These are phyloP conservation scores for Beauveria scarabaeidicola DNA, from an alignment of 2,329 filamentous ascomycete genomes.

Conservation along the genomic window DNA sequence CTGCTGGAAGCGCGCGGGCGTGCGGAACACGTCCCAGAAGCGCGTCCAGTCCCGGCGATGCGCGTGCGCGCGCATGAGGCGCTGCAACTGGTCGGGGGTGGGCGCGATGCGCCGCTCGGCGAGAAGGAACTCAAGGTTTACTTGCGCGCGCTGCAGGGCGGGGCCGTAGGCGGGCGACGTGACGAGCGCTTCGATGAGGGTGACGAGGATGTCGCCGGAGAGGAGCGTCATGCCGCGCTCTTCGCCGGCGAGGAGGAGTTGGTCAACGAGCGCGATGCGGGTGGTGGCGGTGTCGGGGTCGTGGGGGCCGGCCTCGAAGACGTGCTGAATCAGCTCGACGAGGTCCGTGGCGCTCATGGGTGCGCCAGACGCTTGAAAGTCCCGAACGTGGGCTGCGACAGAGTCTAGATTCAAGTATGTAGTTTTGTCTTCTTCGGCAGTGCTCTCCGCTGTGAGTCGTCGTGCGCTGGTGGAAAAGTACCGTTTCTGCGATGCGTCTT, in stretches of 20 bases:
- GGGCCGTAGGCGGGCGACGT: constrained; percentile 22
- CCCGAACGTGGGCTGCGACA: constrained; percentile 24
- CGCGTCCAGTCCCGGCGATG: constrained; percentile 40
- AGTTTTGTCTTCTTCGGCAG: not conserved
- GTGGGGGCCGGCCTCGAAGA: constrained; percentile 24
- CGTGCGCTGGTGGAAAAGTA: constrained; percentile 26
- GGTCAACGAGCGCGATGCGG: constrained; percentile 32
- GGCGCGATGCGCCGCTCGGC: constrained; percentile 28
- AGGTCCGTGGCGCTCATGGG: constrained; percentile 27
- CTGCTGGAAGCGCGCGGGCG: constrained; percentile 40
- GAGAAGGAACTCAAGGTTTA: constrained; percentile 38
- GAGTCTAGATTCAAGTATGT: constrained; percentile 14
- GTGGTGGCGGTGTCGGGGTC: constrained; percentile 18
- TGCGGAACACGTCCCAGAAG: constrained; percentile 55
- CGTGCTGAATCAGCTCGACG: constrained; percentile 28
- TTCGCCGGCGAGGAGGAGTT: constrained; percentile 36
- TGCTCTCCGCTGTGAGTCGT: constrained; percentile 13
- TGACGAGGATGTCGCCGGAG: constrained; percentile 39
- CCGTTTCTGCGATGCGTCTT: constrained; percentile 25
- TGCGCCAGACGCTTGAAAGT: constrained; percentile 31
- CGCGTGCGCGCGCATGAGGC: constrained; percentile 40
- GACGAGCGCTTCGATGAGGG: constrained; percentile 34
- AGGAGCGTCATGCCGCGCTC: constrained; percentile 36
- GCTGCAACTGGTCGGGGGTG: constrained; percentile 30
- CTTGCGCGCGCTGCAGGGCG: constrained; percentile 31